phyloP scores from a whole-genome alignment of 2,329 filamentous ascomycete genomes.

The Botrytis fabae region DNA sequence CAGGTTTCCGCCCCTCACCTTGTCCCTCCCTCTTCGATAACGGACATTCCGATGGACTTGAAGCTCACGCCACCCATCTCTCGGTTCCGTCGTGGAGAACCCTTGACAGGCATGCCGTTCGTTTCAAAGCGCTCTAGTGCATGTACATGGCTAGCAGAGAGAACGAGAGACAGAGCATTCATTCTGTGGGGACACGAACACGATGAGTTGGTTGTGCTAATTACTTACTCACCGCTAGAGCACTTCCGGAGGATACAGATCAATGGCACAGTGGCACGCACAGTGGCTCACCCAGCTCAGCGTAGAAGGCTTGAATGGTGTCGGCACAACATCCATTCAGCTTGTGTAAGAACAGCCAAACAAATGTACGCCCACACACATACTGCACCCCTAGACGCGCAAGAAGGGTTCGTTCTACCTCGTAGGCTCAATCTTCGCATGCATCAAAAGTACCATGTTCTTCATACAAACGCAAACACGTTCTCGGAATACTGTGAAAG shows the following conservation, averaged over 20 bases:
- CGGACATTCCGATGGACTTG: slow-evolving; percentile 5
- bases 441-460: too few species aligned
- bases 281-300: background rate
- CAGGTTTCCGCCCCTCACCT: background rate
- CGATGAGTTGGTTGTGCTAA: background rate
- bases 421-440: too few species aligned
- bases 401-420: too few species aligned
- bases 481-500: too few species aligned
- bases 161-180: background rate
- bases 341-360: slow-evolving; percentile 7
- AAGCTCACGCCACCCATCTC: slow-evolving; percentile 22
- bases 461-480: too few species aligned
- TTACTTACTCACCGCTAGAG: slow-evolving; percentile 15
- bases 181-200: slow-evolving; percentile 19
- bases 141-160: background rate
- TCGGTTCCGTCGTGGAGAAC: slow-evolving; percentile 19
- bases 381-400: too few species aligned
- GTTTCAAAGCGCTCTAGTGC: slow-evolving; percentile 1
- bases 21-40: slow-evolving; percentile 6
- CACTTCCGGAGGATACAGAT: background rate
- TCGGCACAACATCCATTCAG: background rate
- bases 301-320: background rate
- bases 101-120: background rate
- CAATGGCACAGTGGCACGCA: background rate
- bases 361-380: background rate